Conservation (phyloP, 352 stramenopile species). For the Aphanomyces euteiches region DNA sequence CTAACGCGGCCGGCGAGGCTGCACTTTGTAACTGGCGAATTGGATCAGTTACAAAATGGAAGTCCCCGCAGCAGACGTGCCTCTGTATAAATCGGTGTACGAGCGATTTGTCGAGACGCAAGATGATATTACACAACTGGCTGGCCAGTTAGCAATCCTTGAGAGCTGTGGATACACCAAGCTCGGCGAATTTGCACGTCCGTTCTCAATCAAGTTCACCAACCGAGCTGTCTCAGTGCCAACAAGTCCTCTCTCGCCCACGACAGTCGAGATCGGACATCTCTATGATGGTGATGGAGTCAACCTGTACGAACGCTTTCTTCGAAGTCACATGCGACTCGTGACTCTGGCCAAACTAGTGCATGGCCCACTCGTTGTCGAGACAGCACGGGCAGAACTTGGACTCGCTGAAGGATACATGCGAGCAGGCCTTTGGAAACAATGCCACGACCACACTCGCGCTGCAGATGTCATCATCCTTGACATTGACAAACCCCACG, state of each 20-base stretch:
- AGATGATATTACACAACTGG: conserved; percentile 36
- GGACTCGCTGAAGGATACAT: conserved; percentile 56
- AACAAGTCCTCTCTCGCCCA: conserved; percentile 34
- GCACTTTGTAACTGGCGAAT: too few relatives aligned
- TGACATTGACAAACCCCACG: conserved; percentile 8
- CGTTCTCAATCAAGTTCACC: conserved; percentile 30
- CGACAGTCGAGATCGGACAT: conserved; percentile 47
- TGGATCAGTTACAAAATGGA: too few relatives aligned
- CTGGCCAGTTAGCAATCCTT: conserved; percentile 56
- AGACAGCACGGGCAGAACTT: conserved; percentile 46
- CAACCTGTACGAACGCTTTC: conserved; percentile 56
- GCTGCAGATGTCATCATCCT: conserved; percentile 42
- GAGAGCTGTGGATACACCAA: conserved; percentile 57
- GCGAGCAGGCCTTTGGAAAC: conserved; percentile 64
- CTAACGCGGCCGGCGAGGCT: too few relatives aligned
- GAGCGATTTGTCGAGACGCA: conserved; percentile 34
- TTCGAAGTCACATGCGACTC: conserved; percentile 52
- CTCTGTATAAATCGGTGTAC: conserved; percentile 33
- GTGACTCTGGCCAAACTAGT: conserved; percentile 54
- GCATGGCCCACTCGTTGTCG: conserved; percentile 39
- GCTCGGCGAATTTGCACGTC: conserved; percentile 57
- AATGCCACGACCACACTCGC: conserved; percentile 47
- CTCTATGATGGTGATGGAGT: conserved; percentile 57
- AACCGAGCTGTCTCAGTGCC: background rate
- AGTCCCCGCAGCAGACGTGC: too few relatives aligned